Evolutionary conservation across 805 yeast species (phyloP).

Genomic region (Wickerhamomyces silvicola): DNA sequence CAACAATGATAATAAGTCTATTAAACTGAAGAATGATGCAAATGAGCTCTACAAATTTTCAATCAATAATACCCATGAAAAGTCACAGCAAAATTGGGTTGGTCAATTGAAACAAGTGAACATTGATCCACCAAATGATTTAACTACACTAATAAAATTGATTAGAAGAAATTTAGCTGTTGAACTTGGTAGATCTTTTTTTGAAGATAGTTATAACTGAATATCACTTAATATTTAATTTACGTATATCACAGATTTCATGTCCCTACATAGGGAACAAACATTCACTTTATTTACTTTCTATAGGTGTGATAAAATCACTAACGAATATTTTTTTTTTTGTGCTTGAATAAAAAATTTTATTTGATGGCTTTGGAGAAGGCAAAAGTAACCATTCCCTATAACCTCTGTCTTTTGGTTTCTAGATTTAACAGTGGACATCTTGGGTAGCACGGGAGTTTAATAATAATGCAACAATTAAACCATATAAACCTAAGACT

Average conservation of each 20-base stretch:
- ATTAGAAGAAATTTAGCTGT: slow-evolving; percentile 20
- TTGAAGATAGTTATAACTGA: slow-evolving; percentile 12
- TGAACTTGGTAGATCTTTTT: slow-evolving; percentile 20
- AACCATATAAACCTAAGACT: slow-evolving; percentile 96
- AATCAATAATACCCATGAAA: slow-evolving; percentile 3
- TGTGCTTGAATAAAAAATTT: too few relatives aligned
- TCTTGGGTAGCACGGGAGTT: slow-evolving; percentile 97
- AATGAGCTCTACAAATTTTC: slow-evolving; percentile 18
- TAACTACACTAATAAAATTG: slow-evolving; percentile 9
- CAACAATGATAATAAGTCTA: slow-evolving; percentile 8
- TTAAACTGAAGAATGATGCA: slow-evolving; percentile 8
- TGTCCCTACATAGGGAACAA: too few relatives aligned
- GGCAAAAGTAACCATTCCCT: too few relatives aligned
- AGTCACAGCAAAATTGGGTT: slow-evolving; percentile 16
- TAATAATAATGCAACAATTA: slow-evolving; percentile 94
- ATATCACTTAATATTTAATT: too few relatives aligned
- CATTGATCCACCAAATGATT: slow-evolving; percentile 14
- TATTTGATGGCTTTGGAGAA: too few relatives aligned
- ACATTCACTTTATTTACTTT: too few relatives aligned
- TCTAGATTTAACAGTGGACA: slow-evolving; percentile 59
- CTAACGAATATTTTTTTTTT: too few relatives aligned
- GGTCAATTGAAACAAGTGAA: slow-evolving; percentile 11
- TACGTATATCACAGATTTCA: too few relatives aligned
- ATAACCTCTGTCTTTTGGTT: too few relatives aligned
- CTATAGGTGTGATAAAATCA: too few relatives aligned